These are phyloP conservation scores for Cercospora sp. DNA, from an alignment of 2,329 filamentous ascomycete genomes.

Conservation along the genomic window DNA sequence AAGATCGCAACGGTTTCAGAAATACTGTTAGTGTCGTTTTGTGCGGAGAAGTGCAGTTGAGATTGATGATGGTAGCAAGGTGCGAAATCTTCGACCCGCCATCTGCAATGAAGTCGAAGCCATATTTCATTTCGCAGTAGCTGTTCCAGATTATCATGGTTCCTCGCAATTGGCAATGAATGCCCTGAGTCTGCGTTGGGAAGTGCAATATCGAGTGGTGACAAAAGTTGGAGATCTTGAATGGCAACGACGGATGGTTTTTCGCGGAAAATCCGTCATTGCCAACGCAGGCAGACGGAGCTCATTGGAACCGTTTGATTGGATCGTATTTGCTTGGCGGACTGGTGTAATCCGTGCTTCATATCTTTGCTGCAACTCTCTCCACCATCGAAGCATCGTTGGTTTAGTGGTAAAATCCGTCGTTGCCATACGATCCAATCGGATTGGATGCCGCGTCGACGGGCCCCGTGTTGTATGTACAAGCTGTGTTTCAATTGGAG, in stretches of 20 bases:
- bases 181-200: not conserved
- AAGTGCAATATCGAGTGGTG: not conserved
- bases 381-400: not conserved
- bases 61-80: not conserved
- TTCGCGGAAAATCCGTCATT: not conserved
- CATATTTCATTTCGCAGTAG: not conserved
- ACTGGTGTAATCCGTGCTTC: not conserved
- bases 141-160: not conserved
- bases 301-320: not conserved
- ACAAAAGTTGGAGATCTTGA: not conserved
- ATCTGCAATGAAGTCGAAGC: not conserved
- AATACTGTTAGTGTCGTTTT: not conserved
- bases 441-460: not conserved
- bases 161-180: not conserved
- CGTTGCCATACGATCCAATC: not conserved
- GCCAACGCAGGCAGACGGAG: not conserved
- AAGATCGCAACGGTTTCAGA: not conserved
- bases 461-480: not conserved
- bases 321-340: not conserved
- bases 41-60: not conserved
- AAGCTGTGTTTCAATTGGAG: no score
- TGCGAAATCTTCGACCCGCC: not conserved
- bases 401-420: not conserved
- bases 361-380: not conserved
- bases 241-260: not conserved